Evolutionary conservation across 2,329 filamentous ascomycete species (phyloP).

Genomic region (Fusarium mangiferae): DNA sequence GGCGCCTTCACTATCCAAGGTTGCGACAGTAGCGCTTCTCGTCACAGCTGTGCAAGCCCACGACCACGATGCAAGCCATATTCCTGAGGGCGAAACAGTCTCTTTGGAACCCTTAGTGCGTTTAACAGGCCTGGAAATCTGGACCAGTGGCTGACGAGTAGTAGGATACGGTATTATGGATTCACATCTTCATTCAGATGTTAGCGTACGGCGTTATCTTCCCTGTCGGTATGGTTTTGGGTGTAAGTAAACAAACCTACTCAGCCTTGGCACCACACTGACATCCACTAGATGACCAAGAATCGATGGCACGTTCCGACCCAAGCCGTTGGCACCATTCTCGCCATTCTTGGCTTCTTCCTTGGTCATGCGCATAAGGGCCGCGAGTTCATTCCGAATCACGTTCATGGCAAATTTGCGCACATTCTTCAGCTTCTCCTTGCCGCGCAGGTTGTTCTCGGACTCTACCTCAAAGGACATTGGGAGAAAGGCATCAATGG

Average conservation of each 20-base stretch:
- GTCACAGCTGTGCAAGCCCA: slow-evolving; percentile 51
- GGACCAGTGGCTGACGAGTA: slow-evolving; percentile 46
- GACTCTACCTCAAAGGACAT: slow-evolving; percentile 89
- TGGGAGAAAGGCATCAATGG: slow-evolving; percentile 86
- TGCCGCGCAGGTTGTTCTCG: slow-evolving; percentile 79
- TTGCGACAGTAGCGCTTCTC: slow-evolving; percentile 41
- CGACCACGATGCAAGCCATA: slow-evolving; percentile 61
- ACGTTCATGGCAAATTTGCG: slow-evolving; percentile 85
- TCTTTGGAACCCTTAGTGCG: slow-evolving; percentile 79
- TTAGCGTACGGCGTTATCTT: slow-evolving; percentile 92
- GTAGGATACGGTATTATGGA: slow-evolving; percentile 87
- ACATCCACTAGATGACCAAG: slow-evolving; percentile 74
- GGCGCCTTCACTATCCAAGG: slow-evolving; percentile 26
- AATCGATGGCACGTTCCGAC: slow-evolving; percentile 95
- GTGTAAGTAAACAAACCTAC: slow-evolving; percentile 65
- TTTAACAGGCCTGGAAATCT: slow-evolving; percentile 3
- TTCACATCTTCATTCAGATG: slow-evolving; percentile 90
- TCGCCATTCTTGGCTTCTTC: slow-evolving; percentile 88
- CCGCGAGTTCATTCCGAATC: slow-evolving; percentile 79
- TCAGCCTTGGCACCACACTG: not conserved
- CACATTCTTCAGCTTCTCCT: slow-evolving; percentile 84
- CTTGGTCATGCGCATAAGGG: slow-evolving; percentile 92
- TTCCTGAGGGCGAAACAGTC: slow-evolving; percentile 75
- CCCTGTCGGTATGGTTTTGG: slow-evolving; percentile 93
- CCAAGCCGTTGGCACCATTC: slow-evolving; percentile 77